Percentiles rank a stretch among this genome's conserved stretches.
Conservation (phyloP, 164 flowering plant species). For the Berberis vulgaris region DNA sequence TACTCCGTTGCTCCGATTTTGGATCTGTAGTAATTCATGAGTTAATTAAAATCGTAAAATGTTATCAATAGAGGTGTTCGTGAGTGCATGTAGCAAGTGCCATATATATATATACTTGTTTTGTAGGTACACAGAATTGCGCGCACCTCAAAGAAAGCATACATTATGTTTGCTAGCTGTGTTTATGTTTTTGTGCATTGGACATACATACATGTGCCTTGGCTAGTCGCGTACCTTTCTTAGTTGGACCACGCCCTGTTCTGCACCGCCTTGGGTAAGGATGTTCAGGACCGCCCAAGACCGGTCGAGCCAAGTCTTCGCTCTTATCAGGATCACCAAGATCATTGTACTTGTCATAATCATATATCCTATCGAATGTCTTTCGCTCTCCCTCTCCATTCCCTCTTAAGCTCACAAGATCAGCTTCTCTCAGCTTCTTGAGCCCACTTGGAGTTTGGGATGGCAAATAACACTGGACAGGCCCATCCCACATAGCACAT, state of each 20-base stretch:
- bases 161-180: too few species aligned
- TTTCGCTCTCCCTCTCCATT: not conserved
- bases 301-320: slow-evolving; percentile 25
- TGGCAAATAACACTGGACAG: too few species aligned
- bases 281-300: slow-evolving; percentile 32
- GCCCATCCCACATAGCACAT: too few species aligned
- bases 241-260: slow-evolving; percentile 24
- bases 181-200: not conserved
- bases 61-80: not conserved
- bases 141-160: not conserved
- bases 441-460: too few species aligned
- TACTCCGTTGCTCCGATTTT: slow-evolving; percentile 35
- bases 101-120: not conserved
- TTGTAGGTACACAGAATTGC: not conserved
- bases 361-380: not conserved
- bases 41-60: too few species aligned
- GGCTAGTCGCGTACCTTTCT: slow-evolving; percentile 8
- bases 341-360: slow-evolving; percentile 2
- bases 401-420: not conserved
- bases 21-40: slow-evolving; percentile 33
- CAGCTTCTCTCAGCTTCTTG: too few species aligned
- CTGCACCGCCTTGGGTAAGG: slow-evolving; percentile 25
- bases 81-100: not conserved
- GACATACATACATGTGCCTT: not conserved
- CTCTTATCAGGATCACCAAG: slow-evolving; percentile 38